Evolutionary conservation across 129 eudicot species (phyloP).

Genomic region (Pittosporum tobira): DNA sequence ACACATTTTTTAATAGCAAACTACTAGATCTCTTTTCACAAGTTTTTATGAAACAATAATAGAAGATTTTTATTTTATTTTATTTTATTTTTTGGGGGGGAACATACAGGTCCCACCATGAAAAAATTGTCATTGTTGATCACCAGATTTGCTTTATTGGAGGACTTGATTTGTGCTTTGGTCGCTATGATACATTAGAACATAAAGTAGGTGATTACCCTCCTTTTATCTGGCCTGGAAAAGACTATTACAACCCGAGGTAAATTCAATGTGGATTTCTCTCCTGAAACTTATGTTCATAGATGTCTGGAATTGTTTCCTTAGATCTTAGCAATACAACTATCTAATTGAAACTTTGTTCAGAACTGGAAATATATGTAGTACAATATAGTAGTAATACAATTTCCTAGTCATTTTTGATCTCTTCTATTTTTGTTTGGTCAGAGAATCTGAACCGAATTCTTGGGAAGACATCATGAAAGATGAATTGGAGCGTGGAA

Average conservation of each 20-base stretch:
- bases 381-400: not conserved
- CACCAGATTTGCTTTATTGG: slow-evolving; percentile 76
- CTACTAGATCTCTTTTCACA: not conserved
- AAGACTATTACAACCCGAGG: slow-evolving; percentile 98
- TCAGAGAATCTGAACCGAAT: slow-evolving; percentile 97
- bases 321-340: not conserved
- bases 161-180: slow-evolving; percentile 97
- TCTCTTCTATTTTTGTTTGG: slow-evolving; percentile 7
- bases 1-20: no score
- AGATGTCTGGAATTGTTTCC: not conserved
- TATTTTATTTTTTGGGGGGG: no score
- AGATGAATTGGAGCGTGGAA: slow-evolving; percentile 80
- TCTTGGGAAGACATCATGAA: slow-evolving; percentile 93
- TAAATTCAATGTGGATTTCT: slow-evolving; percentile 13
- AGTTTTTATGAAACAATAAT: slow-evolving; percentile 3
- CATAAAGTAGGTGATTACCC: slow-evolving; percentile 75
- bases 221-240: slow-evolving; percentile 83
- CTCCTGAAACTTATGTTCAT: not conserved
- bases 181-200: slow-evolving; percentile 87
- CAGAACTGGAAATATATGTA: not conserved
- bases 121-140: slow-evolving; percentile 85
- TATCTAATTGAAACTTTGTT: not conserved
- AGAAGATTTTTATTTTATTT: not conserved
- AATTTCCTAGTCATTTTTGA: not conserved
- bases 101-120: slow-evolving; percentile 92